These are phyloP conservation scores for Coccinonectria pachysandricola DNA, from an alignment of 2,329 filamentous ascomycete genomes.

Conservation along the genomic window DNA sequence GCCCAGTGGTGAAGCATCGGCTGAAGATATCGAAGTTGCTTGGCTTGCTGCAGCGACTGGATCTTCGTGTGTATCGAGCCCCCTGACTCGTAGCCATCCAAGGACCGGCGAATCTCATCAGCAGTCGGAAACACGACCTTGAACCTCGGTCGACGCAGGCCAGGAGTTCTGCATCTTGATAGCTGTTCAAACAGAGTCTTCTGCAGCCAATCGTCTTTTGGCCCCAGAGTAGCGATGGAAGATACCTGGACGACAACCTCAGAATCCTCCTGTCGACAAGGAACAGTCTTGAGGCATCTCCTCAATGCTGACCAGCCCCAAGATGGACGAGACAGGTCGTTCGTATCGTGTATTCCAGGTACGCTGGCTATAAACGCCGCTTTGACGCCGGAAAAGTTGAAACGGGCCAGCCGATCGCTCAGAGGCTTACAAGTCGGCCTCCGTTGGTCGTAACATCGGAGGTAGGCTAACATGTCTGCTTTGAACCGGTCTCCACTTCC, in stretches of 20 bases:
- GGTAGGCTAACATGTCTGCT: constrained; percentile 60
- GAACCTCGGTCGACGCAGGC: constrained; percentile 35
- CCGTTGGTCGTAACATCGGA: constrained; percentile 55
- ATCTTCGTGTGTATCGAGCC: constrained; percentile 74
- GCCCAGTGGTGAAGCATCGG: constrained; percentile 70
- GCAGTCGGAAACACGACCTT: constrained; percentile 74
- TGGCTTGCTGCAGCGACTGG: constrained; percentile 57
- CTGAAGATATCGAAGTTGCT: constrained; percentile 62
- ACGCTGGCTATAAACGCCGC: constrained; percentile 71
- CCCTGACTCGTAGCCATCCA: constrained; percentile 72
- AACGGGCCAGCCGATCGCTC: constrained; percentile 42
- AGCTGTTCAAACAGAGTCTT: constrained; percentile 49
- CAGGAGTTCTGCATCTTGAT: constrained; percentile 19
- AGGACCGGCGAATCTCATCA: constrained; percentile 62
- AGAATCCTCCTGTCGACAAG: constrained; percentile 28
- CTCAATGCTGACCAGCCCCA: constrained; percentile 70
- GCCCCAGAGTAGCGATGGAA: constrained; percentile 70
- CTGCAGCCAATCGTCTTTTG: constrained; percentile 61
- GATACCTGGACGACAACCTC: constrained; percentile 59
- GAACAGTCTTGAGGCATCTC: constrained; percentile 46
- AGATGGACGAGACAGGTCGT: constrained; percentile 38
- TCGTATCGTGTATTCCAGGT: constrained; percentile 53
- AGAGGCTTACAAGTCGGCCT: constrained; percentile 45
- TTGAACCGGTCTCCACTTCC: constrained; percentile 67
- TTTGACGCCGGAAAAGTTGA: constrained; percentile 60